Evolutionary conservation across 192 early-diverging fungal species (phyloP).

Genomic region (Kickxella alabastrina): DNA sequence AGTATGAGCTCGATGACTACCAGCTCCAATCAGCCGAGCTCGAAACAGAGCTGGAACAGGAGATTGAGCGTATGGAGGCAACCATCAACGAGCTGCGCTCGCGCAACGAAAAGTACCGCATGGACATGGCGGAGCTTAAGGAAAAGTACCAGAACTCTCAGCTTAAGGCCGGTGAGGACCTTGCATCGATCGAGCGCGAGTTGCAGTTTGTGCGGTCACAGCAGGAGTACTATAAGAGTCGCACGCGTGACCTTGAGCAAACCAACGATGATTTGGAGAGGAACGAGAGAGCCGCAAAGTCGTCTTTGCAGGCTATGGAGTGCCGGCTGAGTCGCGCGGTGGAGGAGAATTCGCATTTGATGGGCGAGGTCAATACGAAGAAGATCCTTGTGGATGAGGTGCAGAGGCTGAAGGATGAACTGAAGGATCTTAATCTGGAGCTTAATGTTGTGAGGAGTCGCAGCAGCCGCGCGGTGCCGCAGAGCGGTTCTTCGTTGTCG

Average conservation of each 20-base stretch:
- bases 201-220: constrained; percentile 67
- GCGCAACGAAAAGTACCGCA: constrained; percentile 60
- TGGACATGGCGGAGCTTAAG: constrained; percentile 71
- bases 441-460: constrained; percentile 51
- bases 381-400: constrained; percentile 66
- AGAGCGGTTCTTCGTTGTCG: constrained; percentile 29
- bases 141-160: constrained; percentile 64
- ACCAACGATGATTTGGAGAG: constrained; percentile 77
- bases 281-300: constrained; percentile 62
- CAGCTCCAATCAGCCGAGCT: constrained; percentile 64
- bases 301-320: constrained; percentile 67
- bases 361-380: constrained; percentile 65
- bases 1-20: constrained; percentile 61
- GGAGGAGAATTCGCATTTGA: constrained; percentile 63
- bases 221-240: constrained; percentile 66
- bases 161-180: constrained; percentile 61
- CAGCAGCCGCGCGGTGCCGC: constrained; percentile 30
- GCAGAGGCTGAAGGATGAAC: constrained; percentile 74
- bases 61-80: constrained; percentile 66
- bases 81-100: constrained; percentile 59
- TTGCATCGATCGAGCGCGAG: constrained; percentile 70
- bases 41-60: constrained; percentile 69
- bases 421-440: constrained; percentile 57
- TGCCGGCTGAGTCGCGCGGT: constrained; percentile 66
- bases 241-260: constrained; percentile 70